Evolutionary conservation across 2,329 filamentous ascomycete species (phyloP).

Genomic region (Fusarium vanettenii): DNA sequence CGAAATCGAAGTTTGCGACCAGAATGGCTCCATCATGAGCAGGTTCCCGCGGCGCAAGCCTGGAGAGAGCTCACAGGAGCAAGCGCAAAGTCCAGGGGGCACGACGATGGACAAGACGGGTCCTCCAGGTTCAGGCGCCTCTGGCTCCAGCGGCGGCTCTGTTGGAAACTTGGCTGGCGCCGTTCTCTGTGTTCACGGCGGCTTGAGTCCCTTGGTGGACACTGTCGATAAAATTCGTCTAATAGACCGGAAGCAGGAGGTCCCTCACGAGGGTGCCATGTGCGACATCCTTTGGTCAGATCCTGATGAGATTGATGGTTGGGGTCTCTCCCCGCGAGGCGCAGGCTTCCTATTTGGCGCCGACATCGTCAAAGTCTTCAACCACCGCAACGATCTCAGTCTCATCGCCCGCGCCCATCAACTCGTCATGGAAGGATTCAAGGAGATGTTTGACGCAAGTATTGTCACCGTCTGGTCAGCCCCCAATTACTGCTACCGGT

Average conservation of each 20-base stretch:
- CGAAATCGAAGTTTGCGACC: slow-evolving; percentile 94
- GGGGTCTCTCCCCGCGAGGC: slow-evolving; percentile 92
- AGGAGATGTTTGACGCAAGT: slow-evolving; percentile 96
- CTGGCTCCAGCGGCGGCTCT: slow-evolving; percentile 73
- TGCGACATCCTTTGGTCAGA: slow-evolving; percentile 98
- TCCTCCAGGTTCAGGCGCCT: slow-evolving; percentile 82
- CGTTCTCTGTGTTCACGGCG: slow-evolving; percentile 95
- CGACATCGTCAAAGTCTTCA: slow-evolving; percentile 96
- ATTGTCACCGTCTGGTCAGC: slow-evolving; percentile 99
- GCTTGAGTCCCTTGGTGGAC: slow-evolving; percentile 90
- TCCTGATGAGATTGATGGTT: slow-evolving; percentile 96
- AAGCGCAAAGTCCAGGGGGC: slow-evolving; percentile 43
- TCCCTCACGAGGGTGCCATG: slow-evolving; percentile 98
- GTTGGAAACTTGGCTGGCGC: slow-evolving; percentile 79
- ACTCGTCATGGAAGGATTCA: slow-evolving; percentile 99
- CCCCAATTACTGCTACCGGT: slow-evolving; percentile 96
- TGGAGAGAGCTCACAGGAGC: slow-evolving; percentile 40
- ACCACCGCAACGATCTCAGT: slow-evolving; percentile 91
- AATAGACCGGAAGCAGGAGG: slow-evolving; percentile 96
- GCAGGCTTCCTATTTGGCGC: slow-evolving; percentile 96
- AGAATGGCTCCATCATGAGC: slow-evolving; percentile 82
- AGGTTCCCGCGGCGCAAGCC: slow-evolving; percentile 69
- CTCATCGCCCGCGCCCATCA: slow-evolving; percentile 96
- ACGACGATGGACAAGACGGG: slow-evolving; percentile 62
- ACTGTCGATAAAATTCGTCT: slow-evolving; percentile 95